A percentile compares a stretch with the other conserved stretches of the same genome.
Evolutionary conservation across 306 rosid genomes (phyloP).

Genomic region (Quercus ilex): DNA sequence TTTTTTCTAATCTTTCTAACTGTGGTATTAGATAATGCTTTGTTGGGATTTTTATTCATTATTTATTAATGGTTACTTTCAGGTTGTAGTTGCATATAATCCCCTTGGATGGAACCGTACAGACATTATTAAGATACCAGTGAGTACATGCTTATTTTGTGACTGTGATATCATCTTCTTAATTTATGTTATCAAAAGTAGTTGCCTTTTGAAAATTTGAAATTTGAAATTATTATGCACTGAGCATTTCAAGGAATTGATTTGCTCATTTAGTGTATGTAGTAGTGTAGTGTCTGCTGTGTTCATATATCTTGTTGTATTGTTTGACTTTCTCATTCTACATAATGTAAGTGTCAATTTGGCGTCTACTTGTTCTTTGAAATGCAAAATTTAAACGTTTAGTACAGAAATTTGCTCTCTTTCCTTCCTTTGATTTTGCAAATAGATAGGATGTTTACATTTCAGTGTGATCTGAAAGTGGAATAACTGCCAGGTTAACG

Average conservation of each 20-base stretch:
- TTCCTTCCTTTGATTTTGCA: background rate
- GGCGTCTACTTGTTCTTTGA: background rate
- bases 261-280: no score
- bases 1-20: background rate
- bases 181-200: background rate
- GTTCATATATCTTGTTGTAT: background rate
- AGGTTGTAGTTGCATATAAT: slow-evolving; percentile 86
- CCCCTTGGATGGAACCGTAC: slow-evolving; percentile 90
- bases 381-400: background rate
- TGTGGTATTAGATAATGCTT: background rate
- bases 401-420: background rate
- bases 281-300: background rate
- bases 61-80: slow-evolving; percentile 14
- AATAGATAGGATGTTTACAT: background rate
- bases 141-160: slow-evolving; percentile 29
- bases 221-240: background rate
- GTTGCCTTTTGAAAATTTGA: background rate
- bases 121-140: slow-evolving; percentile 73
- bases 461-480: slow-evolving; percentile 17
- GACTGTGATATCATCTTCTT: background rate
- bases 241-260: no score
- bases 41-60: background rate
- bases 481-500: slow-evolving; percentile 58
- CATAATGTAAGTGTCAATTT: background rate
- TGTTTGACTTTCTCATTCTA: background rate